Percentiles rank a stretch among this genome's conserved stretches.
These are phyloP conservation scores for Fragaria nilgerrensis DNA, from an alignment of 306 rosid genomes.

Conservation along the genomic window DNA sequence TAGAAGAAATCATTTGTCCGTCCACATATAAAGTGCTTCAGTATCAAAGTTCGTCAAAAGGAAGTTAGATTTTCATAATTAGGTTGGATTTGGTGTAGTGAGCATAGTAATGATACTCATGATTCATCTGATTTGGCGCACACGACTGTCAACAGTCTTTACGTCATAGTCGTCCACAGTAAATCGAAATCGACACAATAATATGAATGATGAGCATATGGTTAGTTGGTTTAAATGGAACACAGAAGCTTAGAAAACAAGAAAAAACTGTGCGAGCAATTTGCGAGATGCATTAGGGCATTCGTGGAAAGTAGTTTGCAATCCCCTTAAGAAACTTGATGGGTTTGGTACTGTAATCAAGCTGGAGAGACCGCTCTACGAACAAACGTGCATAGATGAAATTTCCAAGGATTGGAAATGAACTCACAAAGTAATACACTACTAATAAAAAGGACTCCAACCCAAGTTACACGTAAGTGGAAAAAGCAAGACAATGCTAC, in stretches of 20 bases:
- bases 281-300: neutral
- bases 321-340: neutral
- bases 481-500: neutral
- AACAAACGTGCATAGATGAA: neutral
- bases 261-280: neutral
- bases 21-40: neutral
- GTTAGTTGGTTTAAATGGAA: neutral
- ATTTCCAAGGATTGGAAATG: neutral
- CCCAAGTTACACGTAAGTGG: neutral
- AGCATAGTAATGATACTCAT: neutral
- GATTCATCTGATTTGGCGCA: neutral
- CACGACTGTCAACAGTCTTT: neutral
- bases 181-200: too few species aligned
- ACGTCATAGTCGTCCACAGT: neutral
- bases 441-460: neutral
- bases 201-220: neutral
- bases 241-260: neutral
- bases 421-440: neutral
- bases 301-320: neutral
- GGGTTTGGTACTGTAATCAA: neutral
- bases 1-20: neutral
- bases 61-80: neutral
- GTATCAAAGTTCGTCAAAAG: neutral
- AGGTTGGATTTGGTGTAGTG: neutral
- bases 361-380: neutral